Conservation (phyloP, 1,284 basidiomycete genomes). For the Ceratobasidium sp. region DNA sequence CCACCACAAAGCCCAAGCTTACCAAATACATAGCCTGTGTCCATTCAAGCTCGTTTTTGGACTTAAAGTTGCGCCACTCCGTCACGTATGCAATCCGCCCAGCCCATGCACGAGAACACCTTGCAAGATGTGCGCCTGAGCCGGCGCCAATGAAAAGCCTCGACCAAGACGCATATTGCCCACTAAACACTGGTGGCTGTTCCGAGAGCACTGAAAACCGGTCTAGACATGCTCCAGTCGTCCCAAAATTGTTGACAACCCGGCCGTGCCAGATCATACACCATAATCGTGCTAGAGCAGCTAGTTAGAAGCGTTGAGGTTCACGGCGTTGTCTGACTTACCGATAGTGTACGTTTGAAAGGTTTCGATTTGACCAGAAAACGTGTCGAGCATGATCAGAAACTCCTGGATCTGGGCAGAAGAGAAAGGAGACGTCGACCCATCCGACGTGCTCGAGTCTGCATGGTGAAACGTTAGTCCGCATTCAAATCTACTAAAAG, state of each 20-base stretch:
- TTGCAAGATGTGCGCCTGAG: background rate
- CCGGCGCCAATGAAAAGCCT: background rate
- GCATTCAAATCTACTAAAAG: too few relatives aligned
- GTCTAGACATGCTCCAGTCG: conserved; percentile 10
- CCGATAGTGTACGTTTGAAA: conserved; percentile 21
- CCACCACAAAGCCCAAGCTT: background rate
- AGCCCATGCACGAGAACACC: background rate
- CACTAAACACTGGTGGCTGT: background rate
- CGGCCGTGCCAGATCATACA: conserved; percentile 32
- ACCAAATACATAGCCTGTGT: conserved; percentile 14
- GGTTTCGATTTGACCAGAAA: background rate
- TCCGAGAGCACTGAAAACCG: background rate
- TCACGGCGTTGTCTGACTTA: background rate
- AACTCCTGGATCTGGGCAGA: conserved; percentile 9
- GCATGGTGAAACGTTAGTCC: background rate
- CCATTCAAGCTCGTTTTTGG: conserved; percentile 29
- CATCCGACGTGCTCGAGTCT: conserved; percentile 16
- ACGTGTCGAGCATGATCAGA: background rate
- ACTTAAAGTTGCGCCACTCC: conserved; percentile 23
- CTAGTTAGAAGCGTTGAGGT: background rate
- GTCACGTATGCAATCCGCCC: conserved; percentile 22
- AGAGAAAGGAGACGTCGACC: conserved; percentile 9
- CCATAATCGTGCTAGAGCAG: conserved; percentile 5
- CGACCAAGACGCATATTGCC: background rate
- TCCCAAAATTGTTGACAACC: conserved; percentile 12